phyloP scores from a whole-genome alignment of 2,329 filamentous ascomycete species.

The Fusarium newnesense region DNA sequence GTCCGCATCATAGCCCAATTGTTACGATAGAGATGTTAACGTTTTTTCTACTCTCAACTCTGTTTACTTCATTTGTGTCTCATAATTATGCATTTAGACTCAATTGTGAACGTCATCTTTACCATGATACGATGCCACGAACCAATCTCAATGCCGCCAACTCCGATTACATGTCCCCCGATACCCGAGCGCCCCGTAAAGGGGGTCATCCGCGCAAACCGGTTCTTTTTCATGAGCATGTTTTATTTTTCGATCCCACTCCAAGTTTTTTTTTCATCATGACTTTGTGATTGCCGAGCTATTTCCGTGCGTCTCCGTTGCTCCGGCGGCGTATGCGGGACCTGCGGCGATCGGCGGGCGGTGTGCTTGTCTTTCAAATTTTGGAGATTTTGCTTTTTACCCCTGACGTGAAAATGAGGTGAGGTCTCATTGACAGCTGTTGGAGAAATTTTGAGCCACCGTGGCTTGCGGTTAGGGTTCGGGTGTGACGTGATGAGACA shows the following conservation, averaged over 20 bases:
- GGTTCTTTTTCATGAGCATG: constrained; percentile 1
- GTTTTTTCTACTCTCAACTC: constrained; percentile 6
- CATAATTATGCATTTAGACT: background rate
- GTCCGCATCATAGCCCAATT: constrained; percentile 26
- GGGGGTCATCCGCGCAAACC: constrained; percentile 4
- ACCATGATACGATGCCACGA: background rate
- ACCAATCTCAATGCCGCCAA: constrained; percentile 20
- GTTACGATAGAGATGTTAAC: constrained; percentile 15
- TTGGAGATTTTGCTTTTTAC: constrained; percentile 14
- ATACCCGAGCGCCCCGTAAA: constrained; percentile 10
- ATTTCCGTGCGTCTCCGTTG: constrained; percentile 36
- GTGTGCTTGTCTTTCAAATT: background rate
- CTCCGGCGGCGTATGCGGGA: constrained; percentile 33
- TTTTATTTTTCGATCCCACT: background rate
- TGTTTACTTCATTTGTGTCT: background rate
- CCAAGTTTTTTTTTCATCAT: background rate
- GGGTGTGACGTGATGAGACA: background rate
- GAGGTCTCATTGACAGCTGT: background rate
- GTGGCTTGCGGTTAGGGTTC: constrained; percentile 15
- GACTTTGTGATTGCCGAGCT: constrained; percentile 34
- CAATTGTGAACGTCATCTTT: background rate
- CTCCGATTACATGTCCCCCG: constrained; percentile 11
- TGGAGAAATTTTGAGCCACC: constrained; percentile 26
- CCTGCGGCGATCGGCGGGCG: constrained; percentile 29
- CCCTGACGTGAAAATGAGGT: constrained; percentile 11